Evolutionary conservation across 1,284 basidiomycete species (phyloP), one percentile per base, ranked within the genome.

Genomic region (Irpex sp.): DNA sequence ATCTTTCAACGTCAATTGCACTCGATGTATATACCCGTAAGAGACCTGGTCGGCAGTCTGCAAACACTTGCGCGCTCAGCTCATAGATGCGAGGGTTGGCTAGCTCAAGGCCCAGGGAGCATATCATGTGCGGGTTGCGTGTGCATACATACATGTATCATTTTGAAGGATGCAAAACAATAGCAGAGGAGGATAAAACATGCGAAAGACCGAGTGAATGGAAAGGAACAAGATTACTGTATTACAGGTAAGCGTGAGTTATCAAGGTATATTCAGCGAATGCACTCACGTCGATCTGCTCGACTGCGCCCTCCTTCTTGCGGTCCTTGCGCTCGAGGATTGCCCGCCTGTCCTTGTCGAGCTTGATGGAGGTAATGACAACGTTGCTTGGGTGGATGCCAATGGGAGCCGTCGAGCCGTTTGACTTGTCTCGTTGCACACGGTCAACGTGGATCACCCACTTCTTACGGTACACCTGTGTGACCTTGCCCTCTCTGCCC

Each of bases 391-490:
- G 96, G 85, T 97, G 92, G 73, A 99, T 89, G 71, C 95, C 95
- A 73, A 98, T 95, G 73, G 93, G 92, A 64, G 91, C 88, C 64
- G 95, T 92, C 67, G 95, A 92, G 70, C 97, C 97, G 78, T 97
- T 98, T 70, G 94, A 94, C 84, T 99, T 99, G 84, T 99, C 97
- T 69, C 96, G 89, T 74, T 93, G 90, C 66, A 99, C 95, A 77
- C 96, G 94, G 80, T 99, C 97, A 75, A 99, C 93, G 83, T 98
- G 92, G 79, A 99, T 93, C 64, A 98, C 94, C 93, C 94, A 98
- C 81, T 98, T 98, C 92, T 98, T 98, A 78, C 97, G 93, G 89
- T 98, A 98, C 67, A 98, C 96, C 80, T 95, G 94, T 67, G 92
- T 93, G 69, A 96, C 88, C 83, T 97, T 97, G 76, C 97, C 97